Evolutionary conservation across 2,329 filamentous ascomycete species (phyloP), one percentile per base, ranked within the genome.

Genomic region (Monosporascus sp.): DNA sequence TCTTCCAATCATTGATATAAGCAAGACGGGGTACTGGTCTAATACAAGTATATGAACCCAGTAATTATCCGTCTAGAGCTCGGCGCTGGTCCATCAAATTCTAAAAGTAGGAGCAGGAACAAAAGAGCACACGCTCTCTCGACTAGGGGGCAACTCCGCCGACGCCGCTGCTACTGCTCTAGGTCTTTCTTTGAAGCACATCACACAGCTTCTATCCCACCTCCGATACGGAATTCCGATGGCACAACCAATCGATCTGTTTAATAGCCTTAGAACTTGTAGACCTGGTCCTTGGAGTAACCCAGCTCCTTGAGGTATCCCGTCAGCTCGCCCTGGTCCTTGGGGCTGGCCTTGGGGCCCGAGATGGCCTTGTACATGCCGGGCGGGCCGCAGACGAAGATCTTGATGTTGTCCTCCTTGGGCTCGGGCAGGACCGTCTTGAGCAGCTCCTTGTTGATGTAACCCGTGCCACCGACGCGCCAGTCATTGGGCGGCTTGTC

Each of bases 341-440:
- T 80, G n/a, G 92, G 91, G 74, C 88, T 94, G 71, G 87, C 86
- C 89, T 99, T 97, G 66, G 76, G 75, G 36, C 94, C 94, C 38
- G 88, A 93, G 62, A 97, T 85, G 55, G 91, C 88, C 73, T 96
- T 96, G 85, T 96, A 96, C 80, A 97, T 71, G 43, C 87, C 89
- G 3, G 93, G 92, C 14, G 94, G 94, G 0, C 93, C 93, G 73
- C 93, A 97, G 38, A 99, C 90, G 67, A 99, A 97, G 58, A 97
- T 74, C 85, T 97, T 97, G 78, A 96, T 86, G 76, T 96, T 94
- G 61, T 88, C 88, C 64, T 83, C 82, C 81, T 94, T 94, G 59
- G 94, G 91, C 74, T 95, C 91, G 11, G 94, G 94, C 16, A 97
- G 82, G 9, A 97, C 91, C 49, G 89, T 93, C 87, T 97, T 96